phyloP scores from a whole-genome alignment of 805 yeast genomes.

The Vanderwaltozyma verrucispora region DNA sequence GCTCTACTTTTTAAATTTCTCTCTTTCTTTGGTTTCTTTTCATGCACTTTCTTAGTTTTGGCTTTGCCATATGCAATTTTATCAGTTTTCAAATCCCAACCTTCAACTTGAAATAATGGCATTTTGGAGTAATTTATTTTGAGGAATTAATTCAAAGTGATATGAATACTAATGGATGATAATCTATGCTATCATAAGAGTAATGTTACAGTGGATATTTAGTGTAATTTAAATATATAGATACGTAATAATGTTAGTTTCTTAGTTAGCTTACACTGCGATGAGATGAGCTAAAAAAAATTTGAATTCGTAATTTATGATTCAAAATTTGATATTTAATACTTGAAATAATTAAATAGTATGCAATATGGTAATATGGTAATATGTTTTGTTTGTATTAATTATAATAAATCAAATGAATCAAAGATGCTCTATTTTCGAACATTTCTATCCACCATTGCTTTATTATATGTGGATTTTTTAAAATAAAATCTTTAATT shows the following conservation, averaged over 20 bases:
- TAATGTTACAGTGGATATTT: too few relatives aligned
- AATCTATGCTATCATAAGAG: too few relatives aligned
- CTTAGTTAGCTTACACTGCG: neutral
- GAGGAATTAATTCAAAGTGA: neutral
- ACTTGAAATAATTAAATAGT: neutral
- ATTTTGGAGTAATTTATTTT: constrained; percentile 24
- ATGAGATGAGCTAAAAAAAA: neutral
- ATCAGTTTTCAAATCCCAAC: constrained; percentile 59
- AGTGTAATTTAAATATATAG: too few relatives aligned
- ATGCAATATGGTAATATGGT: neutral
- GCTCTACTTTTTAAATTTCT: constrained; percentile 9
- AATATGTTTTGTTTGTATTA: too few relatives aligned
- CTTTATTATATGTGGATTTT: constrained; percentile 3
- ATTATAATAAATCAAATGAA: constrained; percentile 12
- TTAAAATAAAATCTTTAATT: constrained; percentile 2
- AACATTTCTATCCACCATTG: constrained; percentile 19
- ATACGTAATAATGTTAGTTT: neutral
- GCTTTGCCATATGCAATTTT: constrained; percentile 41
- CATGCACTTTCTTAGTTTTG: constrained; percentile 20
- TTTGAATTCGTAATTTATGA: too few relatives aligned
- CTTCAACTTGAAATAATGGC: constrained; percentile 72
- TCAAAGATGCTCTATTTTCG: constrained; percentile 5
- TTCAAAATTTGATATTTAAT: neutral
- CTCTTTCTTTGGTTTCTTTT: constrained; percentile 17
- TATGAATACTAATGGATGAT: too few relatives aligned